Base-by-base conservation (phyloP, 1,139 yeast genomes). In the Entelexis sorbosivorans region DNA sequence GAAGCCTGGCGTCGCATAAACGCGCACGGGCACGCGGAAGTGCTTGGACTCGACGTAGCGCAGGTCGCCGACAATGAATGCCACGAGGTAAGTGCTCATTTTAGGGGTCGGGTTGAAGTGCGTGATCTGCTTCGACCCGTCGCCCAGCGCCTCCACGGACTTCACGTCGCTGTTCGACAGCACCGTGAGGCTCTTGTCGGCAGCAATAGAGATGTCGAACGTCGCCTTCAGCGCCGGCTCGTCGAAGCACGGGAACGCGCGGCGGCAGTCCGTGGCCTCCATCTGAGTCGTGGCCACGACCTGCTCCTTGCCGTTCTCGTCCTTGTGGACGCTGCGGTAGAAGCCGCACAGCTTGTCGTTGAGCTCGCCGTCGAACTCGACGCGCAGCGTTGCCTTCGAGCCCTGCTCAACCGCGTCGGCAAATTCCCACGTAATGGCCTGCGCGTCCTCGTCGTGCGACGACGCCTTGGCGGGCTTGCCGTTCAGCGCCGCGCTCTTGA, bases 261-360 rank as follows among this genome's bases (percentile, higher is more conserved):
- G 75, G 66, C 94, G 79, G 49, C 89, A 87, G 64, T 83, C 89
- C 29, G 89, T 82, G 33, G 94, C 84, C 68, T 84, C 94, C 75
- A 84, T 82, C 68, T 84, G 94, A 43, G 94, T 84, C 36, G 89
- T 79, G 45, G 86, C 81, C 72, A 82, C 75, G 57, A 74, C 77
- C 62, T 80, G 78, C 47, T 76, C 73, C 55, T 73, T 73, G 10
- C 84, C 88, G 50, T 79, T 70, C 48, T 69, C 67, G 57, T 76
- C 80, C 61, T 72, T 74, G 68, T 86, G 86, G 38, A 79, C 76
- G 6, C 94, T 84, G 63, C 91, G 78, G 70, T 84, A 84, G 68
- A 83, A 82, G 17, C 93, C 91, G 34, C 84, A 81, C 85, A 84
- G 79, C 62, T 77, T 75, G 62, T 83, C 84, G 64, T 82, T 82